Base-by-base conservation (phyloP, 805 yeast species). In the Scheffersomyces lignosus region DNA sequence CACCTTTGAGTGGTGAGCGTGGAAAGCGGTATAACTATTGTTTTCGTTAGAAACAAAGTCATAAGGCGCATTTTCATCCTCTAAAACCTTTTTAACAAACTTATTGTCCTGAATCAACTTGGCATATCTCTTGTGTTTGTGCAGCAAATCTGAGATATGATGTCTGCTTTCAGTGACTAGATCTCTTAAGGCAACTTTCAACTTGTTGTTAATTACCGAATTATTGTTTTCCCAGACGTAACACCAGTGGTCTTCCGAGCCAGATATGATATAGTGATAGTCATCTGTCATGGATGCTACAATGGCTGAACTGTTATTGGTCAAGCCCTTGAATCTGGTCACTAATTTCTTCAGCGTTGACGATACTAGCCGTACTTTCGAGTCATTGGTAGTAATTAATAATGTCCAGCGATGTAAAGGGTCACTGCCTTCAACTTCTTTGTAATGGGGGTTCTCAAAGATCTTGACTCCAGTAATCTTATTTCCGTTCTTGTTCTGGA, bases 161-260 rank as follows among this genome's bases (percentile, higher is more conserved):
- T 53, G 52, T 29, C 57, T 62, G 5, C 69, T 62, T 25, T 65
- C 72, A 6, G 49, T 36, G 14, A 63, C 48, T 10, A 66, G 33
- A 15, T 68, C 75, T 32, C 58, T 62, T 29, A 69, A 38, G 1
- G 68, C 58, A 26, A 41, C 52, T 22, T 56, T 60, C 35, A 71
- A 50, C 47, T 50, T 64, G 45, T 58, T 70, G 53, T 64, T 73
- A 46, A 62, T 64, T 48, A 63, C 64, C 24, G 60, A 51, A 37
- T 68, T 66, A 44, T 68, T 62, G 47, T 70, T 58, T 37, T 75
- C 73, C 98, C 98, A 91, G 9, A 87, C 64, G 52, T 89, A 90
- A 10, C 86, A 77, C 80, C 89, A 80, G 48, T 86, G 87, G 61
- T 90, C 93, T 55, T 90, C 96, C 9, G 95, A 84, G 0, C 96